Conservation (phyloP, 768 basidiomycete genomes). For the Kwoniella shandongensis region DNA sequence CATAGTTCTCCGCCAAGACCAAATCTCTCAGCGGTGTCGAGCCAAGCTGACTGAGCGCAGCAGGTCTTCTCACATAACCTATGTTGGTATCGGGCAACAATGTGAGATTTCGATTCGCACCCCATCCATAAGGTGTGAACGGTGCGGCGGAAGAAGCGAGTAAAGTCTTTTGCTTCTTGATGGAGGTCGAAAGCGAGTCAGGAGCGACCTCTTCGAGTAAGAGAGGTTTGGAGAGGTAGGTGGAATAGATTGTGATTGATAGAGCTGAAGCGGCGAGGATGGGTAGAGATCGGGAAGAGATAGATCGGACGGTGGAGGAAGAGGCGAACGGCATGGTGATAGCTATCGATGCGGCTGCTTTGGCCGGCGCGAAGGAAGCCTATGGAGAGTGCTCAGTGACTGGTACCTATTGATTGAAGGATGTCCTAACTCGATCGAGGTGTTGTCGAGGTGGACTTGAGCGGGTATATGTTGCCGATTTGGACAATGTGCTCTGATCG, state of each 20-base stretch:
- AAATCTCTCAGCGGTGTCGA: slow-evolving; percentile 49
- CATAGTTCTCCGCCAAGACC: slow-evolving; percentile 49
- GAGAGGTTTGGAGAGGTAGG: slow-evolving; percentile 13
- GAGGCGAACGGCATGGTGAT: slow-evolving; percentile 23
- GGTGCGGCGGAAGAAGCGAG: slow-evolving; percentile 21
- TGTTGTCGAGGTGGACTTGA: no score
- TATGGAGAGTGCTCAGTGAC: background rate
- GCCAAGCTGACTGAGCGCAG: slow-evolving; percentile 38
- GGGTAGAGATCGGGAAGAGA: slow-evolving; percentile 34
- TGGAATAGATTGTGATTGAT: slow-evolving; percentile 33
- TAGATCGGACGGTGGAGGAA: slow-evolving; percentile 20
- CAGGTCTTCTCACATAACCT: slow-evolving; percentile 38
- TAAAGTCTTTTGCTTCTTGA: slow-evolving; percentile 21
- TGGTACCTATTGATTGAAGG: no score
- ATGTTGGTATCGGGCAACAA: slow-evolving; percentile 29
- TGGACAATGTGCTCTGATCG: no score
- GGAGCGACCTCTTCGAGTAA: slow-evolving; percentile 8
- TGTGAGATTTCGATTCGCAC: slow-evolving; percentile 43
- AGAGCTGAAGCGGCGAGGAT: slow-evolving; percentile 34
- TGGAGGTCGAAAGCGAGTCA: slow-evolving; percentile 19
- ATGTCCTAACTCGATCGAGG: no score
- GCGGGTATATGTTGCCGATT: no score
- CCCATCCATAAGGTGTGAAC: slow-evolving; percentile 48
- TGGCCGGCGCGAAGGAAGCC: no score
- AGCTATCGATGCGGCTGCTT: no score